Evolutionary conservation across 495 filamentous ascomycete species (phyloP).

Genomic region (Trichocladium antarcticum): DNA sequence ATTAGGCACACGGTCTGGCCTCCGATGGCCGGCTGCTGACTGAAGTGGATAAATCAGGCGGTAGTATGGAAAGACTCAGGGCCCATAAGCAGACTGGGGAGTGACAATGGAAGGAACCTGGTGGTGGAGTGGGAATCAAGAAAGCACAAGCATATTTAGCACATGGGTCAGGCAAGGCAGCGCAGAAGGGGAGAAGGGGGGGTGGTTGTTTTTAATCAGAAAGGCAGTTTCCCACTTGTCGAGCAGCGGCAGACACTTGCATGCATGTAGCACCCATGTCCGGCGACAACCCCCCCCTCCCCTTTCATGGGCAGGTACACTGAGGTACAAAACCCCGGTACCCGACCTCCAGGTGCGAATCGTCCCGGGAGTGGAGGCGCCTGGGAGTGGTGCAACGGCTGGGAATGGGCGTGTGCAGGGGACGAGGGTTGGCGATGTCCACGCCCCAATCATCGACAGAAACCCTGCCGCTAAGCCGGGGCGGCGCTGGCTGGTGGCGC

Average conservation of each 20-base stretch:
- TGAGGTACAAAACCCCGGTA: slow-evolving; percentile 15
- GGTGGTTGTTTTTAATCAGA: slow-evolving; percentile 14
- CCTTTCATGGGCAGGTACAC: slow-evolving; percentile 9
- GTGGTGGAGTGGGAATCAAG: slow-evolving; percentile 1
- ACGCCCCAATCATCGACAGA: not conserved
- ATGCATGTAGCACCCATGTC: slow-evolving; percentile 2
- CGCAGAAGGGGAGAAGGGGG: not conserved
- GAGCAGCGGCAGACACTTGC: not conserved
- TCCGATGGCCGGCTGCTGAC: slow-evolving; percentile 28
- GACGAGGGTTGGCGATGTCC: slow-evolving; percentile 5
- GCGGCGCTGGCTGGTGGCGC: slow-evolving; percentile 6
- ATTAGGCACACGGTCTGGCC: slow-evolving; percentile 28
- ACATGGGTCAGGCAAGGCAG: slow-evolving; percentile 5
- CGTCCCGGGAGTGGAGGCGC: slow-evolving; percentile 15
- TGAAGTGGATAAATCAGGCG: slow-evolving; percentile 37
- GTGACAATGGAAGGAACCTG: slow-evolving; percentile 3
- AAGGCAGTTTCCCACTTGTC: slow-evolving; percentile 1
- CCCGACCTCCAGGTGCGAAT: slow-evolving; percentile 11
- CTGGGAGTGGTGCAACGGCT: slow-evolving; percentile 21
- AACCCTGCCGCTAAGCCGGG: slow-evolving; percentile 1
- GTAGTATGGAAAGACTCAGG: slow-evolving; percentile 36
- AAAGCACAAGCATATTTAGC: not conserved
- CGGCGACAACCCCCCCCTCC: slow-evolving; percentile 4
- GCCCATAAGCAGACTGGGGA: slow-evolving; percentile 21
- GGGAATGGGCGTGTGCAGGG: slow-evolving; percentile 15